phyloP scores from a whole-genome alignment of 352 stramenopile species.

The Pythium insidiosum region DNA sequence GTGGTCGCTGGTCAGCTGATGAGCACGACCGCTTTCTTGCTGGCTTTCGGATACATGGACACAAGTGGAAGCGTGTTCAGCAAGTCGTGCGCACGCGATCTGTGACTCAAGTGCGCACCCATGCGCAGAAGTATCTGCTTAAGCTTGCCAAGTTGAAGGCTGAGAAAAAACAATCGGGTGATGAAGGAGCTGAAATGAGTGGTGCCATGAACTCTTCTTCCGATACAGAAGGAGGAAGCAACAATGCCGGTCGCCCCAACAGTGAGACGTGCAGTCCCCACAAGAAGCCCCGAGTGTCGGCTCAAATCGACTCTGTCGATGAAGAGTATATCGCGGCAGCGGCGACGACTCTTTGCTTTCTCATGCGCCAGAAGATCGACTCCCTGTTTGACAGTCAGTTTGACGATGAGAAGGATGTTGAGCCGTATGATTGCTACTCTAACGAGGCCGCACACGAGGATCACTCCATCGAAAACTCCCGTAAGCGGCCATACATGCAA shows the following conservation, averaged over 20 bases:
- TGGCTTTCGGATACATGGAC: constrained; percentile 78
- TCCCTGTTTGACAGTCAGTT: constrained; percentile 57
- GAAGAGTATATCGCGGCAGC: constrained; percentile 75
- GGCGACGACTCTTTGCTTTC: constrained; percentile 70
- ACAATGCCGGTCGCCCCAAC: constrained; percentile 12
- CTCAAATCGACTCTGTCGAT: constrained; percentile 45
- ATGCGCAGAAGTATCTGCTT: constrained; percentile 85
- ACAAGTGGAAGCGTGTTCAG: constrained; percentile 89
- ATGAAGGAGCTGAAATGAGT: constrained; percentile 3
- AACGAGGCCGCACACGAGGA: constrained; percentile 11
- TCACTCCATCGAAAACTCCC: constrained; percentile 18
- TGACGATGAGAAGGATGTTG: constrained; percentile 43
- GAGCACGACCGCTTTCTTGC: constrained; percentile 84
- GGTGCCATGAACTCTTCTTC: constrained; percentile 9
- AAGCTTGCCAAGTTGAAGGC: constrained; percentile 86
- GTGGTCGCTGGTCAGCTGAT: constrained; percentile 76
- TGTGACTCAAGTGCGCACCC: constrained; percentile 83
- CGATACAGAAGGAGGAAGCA: constrained; percentile 5
- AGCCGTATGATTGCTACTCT: constrained; percentile 76
- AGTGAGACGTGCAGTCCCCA: constrained; percentile 15
- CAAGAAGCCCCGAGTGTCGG: constrained; percentile 53
- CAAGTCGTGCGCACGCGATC: constrained; percentile 84
- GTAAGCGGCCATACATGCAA: constrained; percentile 73
- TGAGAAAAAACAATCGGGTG: constrained; percentile 50
- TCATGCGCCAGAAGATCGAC: constrained; percentile 84